A percentile compares a stretch with the other conserved stretches of the same genome.
These are phyloP conservation scores for Immersiporthe knoxdaviesiana DNA, from an alignment of 2,329 filamentous ascomycete genomes.

Conservation along the genomic window DNA sequence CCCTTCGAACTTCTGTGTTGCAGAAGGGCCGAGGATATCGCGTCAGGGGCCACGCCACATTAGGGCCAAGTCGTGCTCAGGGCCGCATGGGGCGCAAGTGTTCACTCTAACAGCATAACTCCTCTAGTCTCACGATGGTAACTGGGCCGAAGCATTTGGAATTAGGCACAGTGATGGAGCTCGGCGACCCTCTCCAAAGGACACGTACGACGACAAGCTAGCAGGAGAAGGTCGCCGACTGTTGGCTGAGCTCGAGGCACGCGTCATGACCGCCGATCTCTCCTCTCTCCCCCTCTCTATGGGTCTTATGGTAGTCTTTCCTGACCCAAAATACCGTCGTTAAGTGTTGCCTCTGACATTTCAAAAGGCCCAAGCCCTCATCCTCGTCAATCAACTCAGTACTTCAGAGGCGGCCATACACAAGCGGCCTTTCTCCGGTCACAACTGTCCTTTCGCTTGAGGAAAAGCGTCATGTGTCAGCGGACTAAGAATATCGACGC, in stretches of 20 bases:
- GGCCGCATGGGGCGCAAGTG: background rate
- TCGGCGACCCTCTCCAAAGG: background rate
- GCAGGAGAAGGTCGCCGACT: background rate
- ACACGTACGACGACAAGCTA: slow-evolving; percentile 10
- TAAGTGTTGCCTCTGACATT: background rate
- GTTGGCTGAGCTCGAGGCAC: background rate
- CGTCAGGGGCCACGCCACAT: background rate
- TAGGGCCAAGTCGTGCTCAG: background rate
- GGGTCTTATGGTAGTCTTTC: background rate
- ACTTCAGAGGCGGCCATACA: background rate
- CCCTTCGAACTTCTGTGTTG: background rate
- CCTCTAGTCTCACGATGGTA: background rate
- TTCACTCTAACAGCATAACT: background rate
- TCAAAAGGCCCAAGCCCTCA: background rate
- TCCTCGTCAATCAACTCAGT: background rate
- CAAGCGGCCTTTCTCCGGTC: slow-evolving; percentile 8
- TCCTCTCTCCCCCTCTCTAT: background rate
- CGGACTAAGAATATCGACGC: background rate
- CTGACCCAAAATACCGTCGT: background rate
- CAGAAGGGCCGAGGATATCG: background rate
- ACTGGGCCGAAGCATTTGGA: background rate
- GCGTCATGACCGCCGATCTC: too few relatives aligned
- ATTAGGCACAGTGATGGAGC: background rate
- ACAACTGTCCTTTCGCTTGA: slow-evolving; percentile 18
- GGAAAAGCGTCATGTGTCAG: slow-evolving; percentile 20